These are phyloP conservation scores for Candida sp. DNA, from an alignment of 1,139 yeast species.

Conservation along the genomic window DNA sequence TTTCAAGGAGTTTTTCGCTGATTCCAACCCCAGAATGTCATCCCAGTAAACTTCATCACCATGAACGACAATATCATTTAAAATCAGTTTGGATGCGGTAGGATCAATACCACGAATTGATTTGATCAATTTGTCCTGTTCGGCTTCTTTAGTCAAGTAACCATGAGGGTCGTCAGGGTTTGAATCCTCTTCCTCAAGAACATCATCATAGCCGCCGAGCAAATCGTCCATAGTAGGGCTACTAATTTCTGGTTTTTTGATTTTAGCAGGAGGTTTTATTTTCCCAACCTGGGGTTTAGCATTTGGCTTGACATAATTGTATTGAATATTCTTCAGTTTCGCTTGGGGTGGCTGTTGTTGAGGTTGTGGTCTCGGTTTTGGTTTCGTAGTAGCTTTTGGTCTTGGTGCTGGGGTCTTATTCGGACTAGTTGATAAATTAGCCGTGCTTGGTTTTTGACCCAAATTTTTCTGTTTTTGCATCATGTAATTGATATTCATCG, in stretches of 20 bases:
- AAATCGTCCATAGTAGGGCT: slow-evolving; percentile 28
- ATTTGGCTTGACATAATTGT: slow-evolving; percentile 4
- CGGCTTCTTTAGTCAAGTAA: slow-evolving; percentile 51
- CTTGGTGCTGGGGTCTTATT: slow-evolving; percentile 14
- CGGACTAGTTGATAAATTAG: neutral
- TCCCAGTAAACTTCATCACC: slow-evolving; percentile 98
- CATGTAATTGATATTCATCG: slow-evolving; percentile 31
- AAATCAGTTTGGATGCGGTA: slow-evolving; percentile 56
- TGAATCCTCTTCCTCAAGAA: slow-evolving; percentile 9
- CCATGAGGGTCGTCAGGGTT: slow-evolving; percentile 13
- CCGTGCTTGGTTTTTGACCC: slow-evolving; percentile 12
- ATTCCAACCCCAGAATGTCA: slow-evolving; percentile 91
- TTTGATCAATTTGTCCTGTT: slow-evolving; percentile 52
- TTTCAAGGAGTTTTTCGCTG: slow-evolving; percentile 84
- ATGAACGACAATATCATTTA: slow-evolving; percentile 87
- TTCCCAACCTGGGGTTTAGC: slow-evolving; percentile 2
- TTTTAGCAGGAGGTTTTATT: slow-evolving; percentile 7
- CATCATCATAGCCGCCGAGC: slow-evolving; percentile 18
- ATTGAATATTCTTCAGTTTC: slow-evolving; percentile 7
- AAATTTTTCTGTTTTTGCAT: slow-evolving; percentile 23
- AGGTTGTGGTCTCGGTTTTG: slow-evolving; percentile 7
- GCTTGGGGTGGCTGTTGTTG: slow-evolving; percentile 13
- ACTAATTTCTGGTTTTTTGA: slow-evolving; percentile 4
- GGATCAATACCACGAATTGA: slow-evolving; percentile 42
- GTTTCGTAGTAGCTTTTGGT: slow-evolving; percentile 7